Evolutionary conservation across 2,329 filamentous ascomycete genomes (phyloP).

Genomic region (Fonsecaea nubica): DNA sequence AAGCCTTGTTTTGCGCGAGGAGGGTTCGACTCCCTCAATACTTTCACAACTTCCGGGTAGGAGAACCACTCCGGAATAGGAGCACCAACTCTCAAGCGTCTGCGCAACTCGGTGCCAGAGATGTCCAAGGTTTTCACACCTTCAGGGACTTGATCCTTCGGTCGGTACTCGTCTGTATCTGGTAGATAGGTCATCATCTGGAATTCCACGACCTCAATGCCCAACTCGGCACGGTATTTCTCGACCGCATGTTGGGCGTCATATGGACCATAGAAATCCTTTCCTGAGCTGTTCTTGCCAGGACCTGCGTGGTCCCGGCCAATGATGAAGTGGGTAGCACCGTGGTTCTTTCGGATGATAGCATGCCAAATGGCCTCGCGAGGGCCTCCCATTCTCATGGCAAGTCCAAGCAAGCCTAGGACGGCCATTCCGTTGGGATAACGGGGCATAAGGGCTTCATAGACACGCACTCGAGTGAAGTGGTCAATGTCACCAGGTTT

Average conservation of each 20-base stretch:
- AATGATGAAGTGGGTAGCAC: slow-evolving; percentile 98
- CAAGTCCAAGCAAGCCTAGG: slow-evolving; percentile 88
- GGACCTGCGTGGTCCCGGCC: slow-evolving; percentile 97
- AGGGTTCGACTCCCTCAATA: slow-evolving; percentile 94
- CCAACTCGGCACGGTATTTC: slow-evolving; percentile 94
- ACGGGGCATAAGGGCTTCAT: slow-evolving; percentile 92
- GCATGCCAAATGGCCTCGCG: slow-evolving; percentile 99
- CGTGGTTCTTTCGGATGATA: slow-evolving; percentile 99
- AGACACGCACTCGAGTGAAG: slow-evolving; percentile 98
- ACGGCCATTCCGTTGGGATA: slow-evolving; percentile 99
- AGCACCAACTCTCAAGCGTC: slow-evolving; percentile 85
- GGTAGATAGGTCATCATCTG: slow-evolving; percentile 99
- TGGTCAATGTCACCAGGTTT: slow-evolving; percentile 99
- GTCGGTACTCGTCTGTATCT: slow-evolving; percentile 94
- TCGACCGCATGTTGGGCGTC: slow-evolving; percentile 96
- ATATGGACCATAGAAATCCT: slow-evolving; percentile 97
- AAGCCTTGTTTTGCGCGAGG: slow-evolving; percentile 91
- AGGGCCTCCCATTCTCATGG: slow-evolving; percentile 99
- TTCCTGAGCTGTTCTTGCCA: slow-evolving; percentile 95
- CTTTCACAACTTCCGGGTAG: slow-evolving; percentile 96
- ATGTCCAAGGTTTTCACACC: slow-evolving; percentile 88
- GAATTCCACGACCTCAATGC: slow-evolving; percentile 98
- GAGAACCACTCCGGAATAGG: slow-evolving; percentile 99
- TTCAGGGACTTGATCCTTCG: slow-evolving; percentile 84
- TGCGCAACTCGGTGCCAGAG: slow-evolving; percentile 87